Evolutionary conservation across 2,329 filamentous ascomycete genomes (phyloP).

Genomic region (Emmonsia crescens): DNA sequence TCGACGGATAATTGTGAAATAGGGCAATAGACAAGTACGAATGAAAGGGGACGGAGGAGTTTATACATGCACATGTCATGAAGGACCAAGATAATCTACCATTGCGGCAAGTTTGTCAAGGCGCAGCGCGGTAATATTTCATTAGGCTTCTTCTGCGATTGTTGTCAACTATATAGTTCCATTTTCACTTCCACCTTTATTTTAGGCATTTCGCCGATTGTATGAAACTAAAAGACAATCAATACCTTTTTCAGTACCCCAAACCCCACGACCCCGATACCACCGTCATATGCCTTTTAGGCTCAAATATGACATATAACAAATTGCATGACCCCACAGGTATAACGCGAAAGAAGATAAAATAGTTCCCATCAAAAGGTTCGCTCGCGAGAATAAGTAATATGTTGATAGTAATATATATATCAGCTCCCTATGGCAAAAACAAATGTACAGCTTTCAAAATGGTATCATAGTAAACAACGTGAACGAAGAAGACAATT

Average conservation of each 20-base stretch:
- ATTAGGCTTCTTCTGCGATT: neutral
- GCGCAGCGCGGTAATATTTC: no score
- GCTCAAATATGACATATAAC: neutral
- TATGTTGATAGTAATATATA: neutral
- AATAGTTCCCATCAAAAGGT: neutral
- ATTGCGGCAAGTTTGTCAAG: no score
- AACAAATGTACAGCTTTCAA: neutral
- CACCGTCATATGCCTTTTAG: neutral
- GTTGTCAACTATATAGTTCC: neutral
- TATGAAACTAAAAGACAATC: neutral
- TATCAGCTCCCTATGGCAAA: neutral
- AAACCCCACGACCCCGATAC: no score
- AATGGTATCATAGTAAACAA: conserved; percentile 1
- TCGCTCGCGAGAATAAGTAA: neutral
- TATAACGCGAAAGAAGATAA: neutral
- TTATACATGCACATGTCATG: no score
- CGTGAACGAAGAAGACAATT: neutral
- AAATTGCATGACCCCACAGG: neutral
- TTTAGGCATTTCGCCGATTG: neutral
- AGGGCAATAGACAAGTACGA: no score
- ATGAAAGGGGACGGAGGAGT: no score
- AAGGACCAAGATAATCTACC: no score
- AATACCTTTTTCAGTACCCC: no score
- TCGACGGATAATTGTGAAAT: no score
- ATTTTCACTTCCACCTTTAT: neutral